Evolutionary conservation across 441 rosid genomes (phyloP), one percentile per base, ranked within the genome.

Genomic region (Euphorbia neoarborescens): DNA sequence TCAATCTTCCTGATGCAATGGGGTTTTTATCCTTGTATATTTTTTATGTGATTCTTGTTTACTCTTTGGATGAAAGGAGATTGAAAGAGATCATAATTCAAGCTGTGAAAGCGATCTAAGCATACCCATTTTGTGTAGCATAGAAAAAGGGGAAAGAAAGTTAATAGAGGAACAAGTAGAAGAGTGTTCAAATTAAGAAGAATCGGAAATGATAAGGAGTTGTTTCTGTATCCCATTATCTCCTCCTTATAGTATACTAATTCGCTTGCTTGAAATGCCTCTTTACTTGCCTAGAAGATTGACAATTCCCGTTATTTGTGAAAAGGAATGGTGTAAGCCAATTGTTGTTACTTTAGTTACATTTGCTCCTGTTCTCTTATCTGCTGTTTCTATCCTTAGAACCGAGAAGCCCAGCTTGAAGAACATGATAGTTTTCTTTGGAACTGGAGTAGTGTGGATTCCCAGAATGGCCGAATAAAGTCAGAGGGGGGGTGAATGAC

Each of bases 301-400:
- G 78, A 93, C 98, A 12, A 91, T 90, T 72, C 98, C 97, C 3
- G 83, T 87, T 14, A 81, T 84, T 34, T 62, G 79, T 60, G 86
- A 88, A 73, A 77, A 84, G 28, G 80, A 77, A 75, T 93, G 98
- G 98, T 90, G 91, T 13, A 86, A 86, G 76, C 88, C 91, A 74
- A 68, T 79, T 40, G 91, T 91, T 6, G 87, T 89, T 51, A 75
- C 74, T 37, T 88, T 94, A 24, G 94, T 83, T 12, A 79, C 86
- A 54, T 44, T 90, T 3, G 88, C 94, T 14, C 96, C 97, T 28
- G 42, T 86, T 66, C 82, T 90, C 13, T 69, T 93, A 50, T 75
- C 90, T 32, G 77, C 72, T 22, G 82, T 90, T 38, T 89, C 85
- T 79, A 80, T 71, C 70, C 73, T 82, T 57, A 80, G 81, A 70